These are phyloP conservation scores for Eucalyptus lansdowneana DNA, from an alignment of 345 rosid species.

Conservation along the genomic window DNA sequence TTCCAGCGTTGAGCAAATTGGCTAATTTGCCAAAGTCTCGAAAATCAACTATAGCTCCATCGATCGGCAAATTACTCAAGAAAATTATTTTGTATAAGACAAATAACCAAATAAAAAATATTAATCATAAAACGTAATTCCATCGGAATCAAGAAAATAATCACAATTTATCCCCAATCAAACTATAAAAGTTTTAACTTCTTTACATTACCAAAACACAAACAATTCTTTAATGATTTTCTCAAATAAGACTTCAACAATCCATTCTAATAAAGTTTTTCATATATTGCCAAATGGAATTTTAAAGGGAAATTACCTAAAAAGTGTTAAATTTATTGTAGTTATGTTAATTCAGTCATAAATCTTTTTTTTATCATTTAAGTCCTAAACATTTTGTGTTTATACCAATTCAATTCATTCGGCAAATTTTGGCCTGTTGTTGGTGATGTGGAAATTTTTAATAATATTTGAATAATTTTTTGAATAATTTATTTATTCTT, in stretches of 20 bases:
- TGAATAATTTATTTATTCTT: too few relatives aligned
- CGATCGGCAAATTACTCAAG: neutral
- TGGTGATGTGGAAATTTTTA: fast-evolving
- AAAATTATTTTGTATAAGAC: neutral
- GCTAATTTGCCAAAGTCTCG: neutral
- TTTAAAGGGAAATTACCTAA: too few relatives aligned
- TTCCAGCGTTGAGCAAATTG: neutral
- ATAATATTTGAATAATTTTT: too few relatives aligned
- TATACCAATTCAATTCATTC: fast-evolving
- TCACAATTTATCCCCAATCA: neutral
- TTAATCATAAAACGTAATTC: neutral
- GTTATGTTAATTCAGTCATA: too few relatives aligned
- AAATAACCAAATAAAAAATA: neutral
- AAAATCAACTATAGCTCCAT: neutral
- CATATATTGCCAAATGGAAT: neutral
- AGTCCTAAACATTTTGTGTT: too few relatives aligned
- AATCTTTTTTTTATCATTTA: fast-evolving
- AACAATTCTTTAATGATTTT: neutral
- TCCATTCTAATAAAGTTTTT: neutral
- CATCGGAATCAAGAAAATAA: neutral
- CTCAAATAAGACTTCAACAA: neutral
- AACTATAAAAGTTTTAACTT: neutral
- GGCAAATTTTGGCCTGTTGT: fast-evolving
- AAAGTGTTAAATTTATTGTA: too few relatives aligned
- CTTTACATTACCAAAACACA: neutral